Conservation (phyloP, 2,329 filamentous ascomycete genomes). For the Cladosporium velox region DNA sequence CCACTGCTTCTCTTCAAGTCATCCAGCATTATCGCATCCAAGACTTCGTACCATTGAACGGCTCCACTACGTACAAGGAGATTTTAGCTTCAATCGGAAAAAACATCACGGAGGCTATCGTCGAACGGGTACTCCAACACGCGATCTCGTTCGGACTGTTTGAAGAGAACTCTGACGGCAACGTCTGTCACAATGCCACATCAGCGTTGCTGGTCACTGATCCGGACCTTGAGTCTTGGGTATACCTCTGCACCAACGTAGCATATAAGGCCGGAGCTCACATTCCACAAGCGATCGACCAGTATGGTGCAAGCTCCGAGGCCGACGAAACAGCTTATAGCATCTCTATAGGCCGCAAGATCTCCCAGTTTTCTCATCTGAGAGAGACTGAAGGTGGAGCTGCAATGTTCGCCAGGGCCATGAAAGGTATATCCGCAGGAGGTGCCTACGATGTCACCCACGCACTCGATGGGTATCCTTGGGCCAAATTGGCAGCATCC, state of each 20-base stretch:
- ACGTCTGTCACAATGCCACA: slow-evolving; percentile 26
- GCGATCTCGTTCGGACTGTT: slow-evolving; percentile 21
- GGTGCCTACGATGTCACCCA: slow-evolving; percentile 28
- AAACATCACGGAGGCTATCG: neutral
- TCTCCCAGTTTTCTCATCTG: slow-evolving; percentile 28
- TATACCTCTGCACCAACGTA: slow-evolving; percentile 27
- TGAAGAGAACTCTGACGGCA: slow-evolving; percentile 21
- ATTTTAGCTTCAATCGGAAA: neutral
- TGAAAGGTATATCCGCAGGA: slow-evolving; percentile 29
- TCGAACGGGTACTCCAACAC: neutral
- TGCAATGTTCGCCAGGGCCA: slow-evolving; percentile 29
- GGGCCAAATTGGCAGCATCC: slow-evolving; percentile 25
- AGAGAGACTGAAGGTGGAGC: slow-evolving; percentile 24
- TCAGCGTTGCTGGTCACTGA: slow-evolving; percentile 29
- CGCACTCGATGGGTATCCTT: slow-evolving; percentile 28
- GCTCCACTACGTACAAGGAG: neutral
- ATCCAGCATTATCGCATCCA: neutral
- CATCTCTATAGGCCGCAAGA: slow-evolving; percentile 25
- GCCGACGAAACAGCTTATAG: slow-evolving; percentile 28
- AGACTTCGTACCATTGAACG: neutral
- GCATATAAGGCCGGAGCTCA: slow-evolving; percentile 28
- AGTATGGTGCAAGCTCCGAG: slow-evolving; percentile 27
- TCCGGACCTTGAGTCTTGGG: slow-evolving; percentile 29
- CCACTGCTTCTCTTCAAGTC: neutral
- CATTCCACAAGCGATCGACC: slow-evolving; percentile 26